Percentiles rank a stretch among this genome's conserved stretches.
These are phyloP conservation scores for Sporothrix brasiliensis DNA, from an alignment of 2,329 filamentous ascomycete species.

Conservation along the genomic window DNA sequence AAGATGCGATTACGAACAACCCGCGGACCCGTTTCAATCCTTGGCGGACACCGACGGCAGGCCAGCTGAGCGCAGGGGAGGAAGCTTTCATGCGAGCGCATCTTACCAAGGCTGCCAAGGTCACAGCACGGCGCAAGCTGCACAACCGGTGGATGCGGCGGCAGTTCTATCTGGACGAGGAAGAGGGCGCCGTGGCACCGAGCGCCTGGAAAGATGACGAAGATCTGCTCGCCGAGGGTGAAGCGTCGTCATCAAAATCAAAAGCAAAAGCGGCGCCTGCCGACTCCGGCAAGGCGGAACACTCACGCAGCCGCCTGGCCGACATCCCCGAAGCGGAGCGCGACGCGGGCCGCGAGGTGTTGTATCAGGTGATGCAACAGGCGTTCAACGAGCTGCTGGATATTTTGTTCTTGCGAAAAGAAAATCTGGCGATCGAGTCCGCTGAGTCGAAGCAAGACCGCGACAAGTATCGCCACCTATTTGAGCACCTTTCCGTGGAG, in stretches of 20 bases:
- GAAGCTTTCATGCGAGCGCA: constrained; percentile 43
- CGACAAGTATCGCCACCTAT: constrained; percentile 56
- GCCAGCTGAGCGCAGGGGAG: constrained; percentile 44
- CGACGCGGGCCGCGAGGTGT: constrained; percentile 82
- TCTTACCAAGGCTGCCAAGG: constrained; percentile 47
- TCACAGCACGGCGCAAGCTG: constrained; percentile 55
- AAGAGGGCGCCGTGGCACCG: constrained; percentile 72
- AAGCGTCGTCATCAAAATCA: constrained; percentile 76
- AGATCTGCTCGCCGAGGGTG: constrained; percentile 53
- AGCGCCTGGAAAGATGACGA: constrained; percentile 65
- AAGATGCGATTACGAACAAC: background rate
- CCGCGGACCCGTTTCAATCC: background rate
- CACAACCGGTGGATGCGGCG: constrained; percentile 75
- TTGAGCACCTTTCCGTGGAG: constrained; percentile 49
- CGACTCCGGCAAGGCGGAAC: background rate
- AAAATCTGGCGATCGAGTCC: constrained; percentile 72
- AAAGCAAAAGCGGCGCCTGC: constrained; percentile 45
- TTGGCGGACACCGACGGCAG: constrained; percentile 14
- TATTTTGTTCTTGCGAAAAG: constrained; percentile 77
- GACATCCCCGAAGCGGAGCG: constrained; percentile 78
- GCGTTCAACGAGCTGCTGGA: constrained; percentile 92
- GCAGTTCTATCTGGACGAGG: constrained; percentile 81
- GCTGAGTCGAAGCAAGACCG: constrained; percentile 65
- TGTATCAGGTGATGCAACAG: constrained; percentile 90
- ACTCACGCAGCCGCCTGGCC: constrained; percentile 70